A percentile compares a stretch with the other conserved stretches of the same genome.
Evolutionary conservation across 345 rosid species (phyloP).

Genomic region (Eutrema yunnanense): DNA sequence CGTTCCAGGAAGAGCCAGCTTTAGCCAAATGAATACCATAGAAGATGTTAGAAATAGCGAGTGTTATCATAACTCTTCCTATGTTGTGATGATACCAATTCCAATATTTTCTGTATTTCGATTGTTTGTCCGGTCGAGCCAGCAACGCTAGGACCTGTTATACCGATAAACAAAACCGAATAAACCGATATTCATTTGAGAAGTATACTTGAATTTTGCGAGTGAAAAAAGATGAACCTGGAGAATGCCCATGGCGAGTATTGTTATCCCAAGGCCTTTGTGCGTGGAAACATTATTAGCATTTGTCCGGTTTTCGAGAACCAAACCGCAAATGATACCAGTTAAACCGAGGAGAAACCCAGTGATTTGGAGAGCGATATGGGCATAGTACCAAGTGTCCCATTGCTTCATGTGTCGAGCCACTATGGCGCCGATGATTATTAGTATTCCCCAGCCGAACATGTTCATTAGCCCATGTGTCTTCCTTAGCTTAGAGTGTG

Average conservation of each 20-base stretch:
- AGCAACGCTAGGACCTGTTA: slow-evolving; percentile 54
- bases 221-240: slow-evolving; percentile 39
- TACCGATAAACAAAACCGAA: neutral
- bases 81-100: slow-evolving; percentile 68
- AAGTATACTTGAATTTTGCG: neutral
- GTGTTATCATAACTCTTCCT: slow-evolving; percentile 52
- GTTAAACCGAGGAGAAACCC: slow-evolving; percentile 51
- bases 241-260: slow-evolving; percentile 75
- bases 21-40: slow-evolving; percentile 74
- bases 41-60: slow-evolving; percentile 66
- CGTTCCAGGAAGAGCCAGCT: slow-evolving; percentile 54
- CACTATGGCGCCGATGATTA: slow-evolving; percentile 56
- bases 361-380: slow-evolving; percentile 39
- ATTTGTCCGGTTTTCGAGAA: slow-evolving; percentile 39
- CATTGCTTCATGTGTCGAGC: slow-evolving; percentile 53
- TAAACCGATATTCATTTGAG: neutral
- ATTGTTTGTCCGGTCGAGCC: slow-evolving; percentile 51
- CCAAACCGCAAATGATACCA: slow-evolving; percentile 59
- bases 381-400: slow-evolving; percentile 74
- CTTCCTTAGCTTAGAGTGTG: slow-evolving; percentile 41
- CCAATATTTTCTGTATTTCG: slow-evolving; percentile 65
- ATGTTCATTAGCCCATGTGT: slow-evolving; percentile 72
- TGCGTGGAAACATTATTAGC: slow-evolving; percentile 46
- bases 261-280: slow-evolving; percentile 56
- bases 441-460: slow-evolving; percentile 68